Base-by-base conservation (phyloP, 257 asterid genomes). In the Penstemon eatonii region DNA sequence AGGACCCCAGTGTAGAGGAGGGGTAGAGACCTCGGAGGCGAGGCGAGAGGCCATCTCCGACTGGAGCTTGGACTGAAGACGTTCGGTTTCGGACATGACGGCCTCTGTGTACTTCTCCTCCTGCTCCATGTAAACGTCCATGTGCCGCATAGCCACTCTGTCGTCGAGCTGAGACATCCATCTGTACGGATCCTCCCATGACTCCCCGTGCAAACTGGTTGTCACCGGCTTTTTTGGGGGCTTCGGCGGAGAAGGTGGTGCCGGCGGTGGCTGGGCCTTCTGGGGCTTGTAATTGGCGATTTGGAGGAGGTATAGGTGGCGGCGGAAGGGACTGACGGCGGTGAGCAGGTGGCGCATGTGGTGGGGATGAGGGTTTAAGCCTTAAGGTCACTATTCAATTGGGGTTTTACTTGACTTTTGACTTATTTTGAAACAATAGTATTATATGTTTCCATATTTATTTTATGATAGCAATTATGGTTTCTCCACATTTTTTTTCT, bases 71-170 rank as follows among this genome's bases (percentile, higher is more conserved):
- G 96, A 79, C 80, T 85, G 89, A 56, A 87, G 80, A 71, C 86
- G 87, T 46, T 85, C 89, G 9, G 99, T 85, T 65, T 85, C 96
- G 39, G 78, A 71, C 97, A 93, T 87, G 42, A 88, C 86, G 10
- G 99, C 96, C 66, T 90, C 98, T 36, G 88, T 86, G 73, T 90
- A 92, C 88, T 92, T 92, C 90, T 92, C 98, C 78, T 92, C 98
- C 75, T 90, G 99, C 77, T 93, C 99, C 99, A 93, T 85, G 78
- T 83, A 90, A 5, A 90, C 94, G 73, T 88, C 96, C 97, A 93
- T 93, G 80, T 93, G 99, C 6, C 99, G 87, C 98, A 92, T 92
- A 8, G 98, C 93, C 59, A 90, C 97, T 75, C 67, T 83, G 58
- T 92, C 98, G 57, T 79, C 75, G 42, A 92, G 79, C 77, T 88